Percentiles rank a stretch among this genome's conserved stretches.
Evolutionary conservation across 2,329 filamentous ascomycete species (phyloP).

Genomic region (Epicoccum sorghinum): DNA sequence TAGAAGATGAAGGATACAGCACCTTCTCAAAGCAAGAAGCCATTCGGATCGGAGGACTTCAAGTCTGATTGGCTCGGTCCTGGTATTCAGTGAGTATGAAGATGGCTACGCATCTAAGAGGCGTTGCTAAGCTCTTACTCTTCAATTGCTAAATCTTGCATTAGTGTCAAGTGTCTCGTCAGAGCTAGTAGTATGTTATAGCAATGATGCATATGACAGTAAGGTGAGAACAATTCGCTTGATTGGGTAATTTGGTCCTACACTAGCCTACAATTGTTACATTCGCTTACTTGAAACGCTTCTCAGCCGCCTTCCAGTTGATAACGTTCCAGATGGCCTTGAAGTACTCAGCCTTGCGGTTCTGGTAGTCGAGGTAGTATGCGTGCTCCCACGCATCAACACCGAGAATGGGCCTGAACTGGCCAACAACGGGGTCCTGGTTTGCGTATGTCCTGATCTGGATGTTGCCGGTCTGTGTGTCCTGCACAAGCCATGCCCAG

Average conservation of each 20-base stretch:
- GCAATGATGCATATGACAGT: too few relatives aligned
- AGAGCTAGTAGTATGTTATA: too few relatives aligned
- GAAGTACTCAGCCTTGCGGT: conserved; percentile 97
- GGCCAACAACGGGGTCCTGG: conserved; percentile 87
- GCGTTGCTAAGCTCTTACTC: too few relatives aligned
- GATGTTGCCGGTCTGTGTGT: conserved; percentile 65
- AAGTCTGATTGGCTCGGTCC: too few relatives aligned
- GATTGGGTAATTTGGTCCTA: neutral
- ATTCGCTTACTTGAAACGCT: conserved; percentile 66
- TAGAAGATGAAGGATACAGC: too few relatives aligned
- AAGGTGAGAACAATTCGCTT: neutral
- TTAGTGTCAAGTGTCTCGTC: too few relatives aligned
- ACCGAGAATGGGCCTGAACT: conserved; percentile 80
- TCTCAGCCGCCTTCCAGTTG: conserved; percentile 91
- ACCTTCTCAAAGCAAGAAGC: too few relatives aligned
- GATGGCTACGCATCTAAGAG: too few relatives aligned
- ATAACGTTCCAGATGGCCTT: conserved; percentile 91
- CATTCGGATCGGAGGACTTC: too few relatives aligned
- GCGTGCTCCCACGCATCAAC: conserved; percentile 97
- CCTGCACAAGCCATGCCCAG: conserved; percentile 69
- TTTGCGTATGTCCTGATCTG: conserved; percentile 76
- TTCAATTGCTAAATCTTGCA: too few relatives aligned
- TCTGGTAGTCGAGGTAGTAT: conserved; percentile 95
- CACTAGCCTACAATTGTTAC: neutral
- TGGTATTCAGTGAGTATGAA: too few relatives aligned